A percentile compares a stretch with the other conserved stretches of the same genome.
phyloP scores from a whole-genome alignment of 306 rosid species.

The Ochetophila trinervis region DNA sequence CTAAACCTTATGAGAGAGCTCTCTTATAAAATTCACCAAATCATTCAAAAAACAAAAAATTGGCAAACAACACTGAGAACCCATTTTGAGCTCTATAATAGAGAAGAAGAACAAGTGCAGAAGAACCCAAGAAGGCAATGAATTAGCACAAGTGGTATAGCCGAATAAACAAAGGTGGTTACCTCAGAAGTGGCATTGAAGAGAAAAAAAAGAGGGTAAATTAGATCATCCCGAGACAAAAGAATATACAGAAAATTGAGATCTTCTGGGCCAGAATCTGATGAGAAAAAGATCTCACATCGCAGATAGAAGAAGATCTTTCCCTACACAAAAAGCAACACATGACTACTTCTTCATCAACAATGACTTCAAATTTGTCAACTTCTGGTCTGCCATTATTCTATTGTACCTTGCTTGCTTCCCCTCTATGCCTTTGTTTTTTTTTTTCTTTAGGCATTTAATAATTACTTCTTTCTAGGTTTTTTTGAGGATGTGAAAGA shows the following conservation, averaged over 20 bases:
- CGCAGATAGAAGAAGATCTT: conserved; percentile 33
- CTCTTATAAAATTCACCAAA: conserved; percentile 15
- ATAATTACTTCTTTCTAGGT: conserved; percentile 1
- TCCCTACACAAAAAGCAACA: conserved; percentile 17
- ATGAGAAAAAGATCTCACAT: conserved; percentile 35
- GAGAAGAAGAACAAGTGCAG: conserved; percentile 1
- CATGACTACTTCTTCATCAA: conserved; percentile 24
- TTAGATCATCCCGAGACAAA: conserved; percentile 23
- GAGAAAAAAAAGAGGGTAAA: not conserved
- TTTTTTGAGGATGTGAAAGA: conserved; percentile 30
- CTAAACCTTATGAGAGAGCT: conserved; percentile 14
- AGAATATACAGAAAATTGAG: conserved; percentile 28
- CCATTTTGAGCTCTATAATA: conserved; percentile 11
- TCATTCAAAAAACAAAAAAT: not conserved
- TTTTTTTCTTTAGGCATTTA: not conserved
- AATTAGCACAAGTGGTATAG: conserved; percentile 11
- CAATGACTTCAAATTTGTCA: conserved; percentile 41
- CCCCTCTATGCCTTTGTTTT: conserved; percentile 25
- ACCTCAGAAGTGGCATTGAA: conserved; percentile 26
- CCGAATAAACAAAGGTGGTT: conserved; percentile 21
- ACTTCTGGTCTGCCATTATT: conserved; percentile 43
- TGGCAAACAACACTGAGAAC: conserved; percentile 4
- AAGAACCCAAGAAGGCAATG: conserved; percentile 15
- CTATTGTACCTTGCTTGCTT: conserved; percentile 20
- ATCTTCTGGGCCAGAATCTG: conserved; percentile 42